Percentiles rank a stretch among this genome's conserved stretches.
These are phyloP conservation scores for Quercus ilex DNA, from an alignment of 306 rosid genomes.

Conservation along the genomic window DNA sequence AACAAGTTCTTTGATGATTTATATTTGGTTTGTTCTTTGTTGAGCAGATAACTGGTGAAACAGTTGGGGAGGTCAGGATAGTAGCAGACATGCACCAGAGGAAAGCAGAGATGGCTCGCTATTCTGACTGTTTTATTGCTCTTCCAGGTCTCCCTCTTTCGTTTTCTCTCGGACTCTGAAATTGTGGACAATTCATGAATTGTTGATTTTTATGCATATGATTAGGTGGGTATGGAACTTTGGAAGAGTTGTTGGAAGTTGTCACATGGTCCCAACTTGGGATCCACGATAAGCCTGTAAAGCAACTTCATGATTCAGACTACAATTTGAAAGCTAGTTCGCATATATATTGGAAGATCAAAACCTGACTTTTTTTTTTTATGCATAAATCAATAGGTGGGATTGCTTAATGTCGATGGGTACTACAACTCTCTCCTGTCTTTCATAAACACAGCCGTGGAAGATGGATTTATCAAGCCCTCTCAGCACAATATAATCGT, in stretches of 20 bases:
- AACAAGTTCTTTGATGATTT: too few relatives aligned
- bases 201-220: neutral
- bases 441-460: slow-evolving; percentile 32
- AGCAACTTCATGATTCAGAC: neutral
- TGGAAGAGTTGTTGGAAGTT: slow-evolving; percentile 37
- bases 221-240: slow-evolving; percentile 33
- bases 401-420: slow-evolving; percentile 31
- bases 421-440: slow-evolving; percentile 29
- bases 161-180: too few relatives aligned
- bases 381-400: slow-evolving; percentile 14
- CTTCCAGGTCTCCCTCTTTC: slow-evolving; percentile 28
- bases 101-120: slow-evolving; percentile 39
- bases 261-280: slow-evolving; percentile 37
- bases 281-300: slow-evolving; percentile 35
- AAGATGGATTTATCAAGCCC: slow-evolving; percentile 28
- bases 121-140: slow-evolving; percentile 38
- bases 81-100: slow-evolving; percentile 37
- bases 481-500: slow-evolving; percentile 26
- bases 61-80: slow-evolving; percentile 31
- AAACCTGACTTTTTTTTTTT: neutral
- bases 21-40: neutral
- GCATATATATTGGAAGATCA: neutral
- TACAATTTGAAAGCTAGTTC: neutral
- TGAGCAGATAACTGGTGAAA: slow-evolving; percentile 29
- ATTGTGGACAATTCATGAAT: too few relatives aligned